phyloP scores from a whole-genome alignment of 2,329 filamentous ascomycete genomes.

The Colletotrichum agaves region DNA sequence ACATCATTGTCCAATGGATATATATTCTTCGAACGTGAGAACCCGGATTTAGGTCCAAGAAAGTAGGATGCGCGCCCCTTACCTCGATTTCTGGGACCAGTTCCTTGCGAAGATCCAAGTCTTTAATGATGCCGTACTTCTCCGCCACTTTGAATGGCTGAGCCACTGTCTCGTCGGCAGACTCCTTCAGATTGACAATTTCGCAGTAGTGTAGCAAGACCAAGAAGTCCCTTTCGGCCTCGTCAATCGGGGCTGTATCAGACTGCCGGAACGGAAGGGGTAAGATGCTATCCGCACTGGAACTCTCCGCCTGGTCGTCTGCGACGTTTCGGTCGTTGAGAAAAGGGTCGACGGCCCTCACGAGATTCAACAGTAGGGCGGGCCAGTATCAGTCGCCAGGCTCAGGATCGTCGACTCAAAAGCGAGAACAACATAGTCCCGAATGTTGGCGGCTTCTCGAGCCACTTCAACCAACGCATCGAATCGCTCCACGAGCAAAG shows the following conservation, averaged over 20 bases:
- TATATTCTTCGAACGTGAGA: conserved; percentile 7
- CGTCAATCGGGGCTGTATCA: conserved; percentile 29
- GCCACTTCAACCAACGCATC: conserved; percentile 17
- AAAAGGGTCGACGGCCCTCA: conserved; percentile 35
- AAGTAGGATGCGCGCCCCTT: background rate
- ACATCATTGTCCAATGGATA: conserved; percentile 29
- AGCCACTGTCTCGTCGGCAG: conserved; percentile 27
- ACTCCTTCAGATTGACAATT: conserved; percentile 6
- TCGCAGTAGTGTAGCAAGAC: conserved; percentile 38
- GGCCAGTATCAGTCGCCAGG: conserved; percentile 7
- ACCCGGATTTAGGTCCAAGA: too few species aligned
- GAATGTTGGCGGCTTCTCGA: conserved; percentile 22
- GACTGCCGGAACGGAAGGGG: conserved; percentile 23
- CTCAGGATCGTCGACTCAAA: conserved; percentile 26
- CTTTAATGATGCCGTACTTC: conserved; percentile 34
- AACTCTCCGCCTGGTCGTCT: background rate
- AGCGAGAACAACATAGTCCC: conserved; percentile 34
- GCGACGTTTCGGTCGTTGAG: conserved; percentile 14
- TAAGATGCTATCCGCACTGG: background rate
- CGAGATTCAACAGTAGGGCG: conserved; percentile 24
- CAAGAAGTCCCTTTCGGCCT: conserved; percentile 35
- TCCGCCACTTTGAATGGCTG: conserved; percentile 22
- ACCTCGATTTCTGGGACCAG: conserved; percentile 37
- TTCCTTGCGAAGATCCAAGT: conserved; percentile 37
- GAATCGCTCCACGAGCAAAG: background rate